Evolutionary conservation across 2,329 filamentous ascomycete species (phyloP).

Genomic region (Zasmidium citrigriseum): DNA sequence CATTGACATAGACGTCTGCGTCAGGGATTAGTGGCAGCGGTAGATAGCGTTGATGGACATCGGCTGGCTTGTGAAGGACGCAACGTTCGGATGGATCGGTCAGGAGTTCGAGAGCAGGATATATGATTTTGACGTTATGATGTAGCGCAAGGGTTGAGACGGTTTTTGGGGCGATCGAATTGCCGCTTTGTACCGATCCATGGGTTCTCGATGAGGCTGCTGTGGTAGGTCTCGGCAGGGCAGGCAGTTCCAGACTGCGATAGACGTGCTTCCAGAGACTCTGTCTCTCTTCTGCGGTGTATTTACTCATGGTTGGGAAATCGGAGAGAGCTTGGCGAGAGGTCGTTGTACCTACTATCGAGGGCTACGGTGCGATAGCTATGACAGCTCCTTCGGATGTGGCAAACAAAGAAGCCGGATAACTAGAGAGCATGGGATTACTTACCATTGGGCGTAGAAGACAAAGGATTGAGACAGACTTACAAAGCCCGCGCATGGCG

Average conservation of each 20-base stretch:
- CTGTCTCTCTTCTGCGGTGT: neutral
- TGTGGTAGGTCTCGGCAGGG: neutral
- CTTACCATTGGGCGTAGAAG: too few species aligned
- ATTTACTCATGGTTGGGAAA: neutral
- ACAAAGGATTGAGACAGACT: too few species aligned
- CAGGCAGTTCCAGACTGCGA: neutral
- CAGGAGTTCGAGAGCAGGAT: slow-evolving; percentile 11
- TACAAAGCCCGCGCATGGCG: too few species aligned
- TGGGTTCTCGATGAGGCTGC: neutral
- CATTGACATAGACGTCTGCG: slow-evolving; percentile 2
- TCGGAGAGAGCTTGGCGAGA: neutral
- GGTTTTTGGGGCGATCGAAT: neutral
- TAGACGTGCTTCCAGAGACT: neutral
- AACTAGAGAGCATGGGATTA: too few species aligned
- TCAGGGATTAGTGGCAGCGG: slow-evolving; percentile 15
- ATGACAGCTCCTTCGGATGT: neutral
- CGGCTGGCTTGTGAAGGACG: slow-evolving; percentile 9
- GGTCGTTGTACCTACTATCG: neutral
- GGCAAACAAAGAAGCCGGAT: neutral
- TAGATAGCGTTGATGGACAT: slow-evolving; percentile 8
- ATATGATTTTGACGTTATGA: slow-evolving; percentile 11
- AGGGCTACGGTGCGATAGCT: neutral
- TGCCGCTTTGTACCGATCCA: neutral
- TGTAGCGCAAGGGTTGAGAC: neutral
- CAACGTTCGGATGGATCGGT: slow-evolving; percentile 5